Evolutionary conservation across 768 basidiomycete genomes (phyloP).

Genomic region (Lactarius pseudohatsudake): DNA sequence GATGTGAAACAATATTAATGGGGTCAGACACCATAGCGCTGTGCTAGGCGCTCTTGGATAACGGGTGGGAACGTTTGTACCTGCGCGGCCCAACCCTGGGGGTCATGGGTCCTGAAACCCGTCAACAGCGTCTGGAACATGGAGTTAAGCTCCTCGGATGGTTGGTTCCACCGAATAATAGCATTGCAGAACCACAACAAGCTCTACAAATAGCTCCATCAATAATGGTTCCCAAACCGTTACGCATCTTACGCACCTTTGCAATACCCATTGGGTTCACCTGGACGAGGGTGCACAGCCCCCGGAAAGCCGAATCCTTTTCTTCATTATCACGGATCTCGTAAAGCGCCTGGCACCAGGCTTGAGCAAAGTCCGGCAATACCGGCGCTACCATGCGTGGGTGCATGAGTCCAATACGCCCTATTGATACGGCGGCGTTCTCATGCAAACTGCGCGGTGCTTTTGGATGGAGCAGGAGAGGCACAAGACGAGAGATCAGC

Average conservation of each 20-base stretch:
- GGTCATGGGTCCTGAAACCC: conserved; percentile 88
- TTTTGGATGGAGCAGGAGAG: conserved; percentile 89
- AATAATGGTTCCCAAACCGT: conserved; percentile 23
- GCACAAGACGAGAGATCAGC: conserved; percentile 84
- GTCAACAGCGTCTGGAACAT: conserved; percentile 92
- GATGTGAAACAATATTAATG: conserved; percentile 1
- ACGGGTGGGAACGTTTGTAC: conserved; percentile 81
- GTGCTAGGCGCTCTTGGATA: conserved; percentile 82
- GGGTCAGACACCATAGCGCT: conserved; percentile 80
- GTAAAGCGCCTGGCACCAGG: conserved; percentile 96
- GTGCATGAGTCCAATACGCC: conserved; percentile 92
- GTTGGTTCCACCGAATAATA: conserved; percentile 91
- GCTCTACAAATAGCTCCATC: conserved; percentile 55
- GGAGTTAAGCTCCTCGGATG: conserved; percentile 84
- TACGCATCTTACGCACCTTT: conserved; percentile 55
- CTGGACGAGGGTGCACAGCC: conserved; percentile 93
- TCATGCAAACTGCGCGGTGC: conserved; percentile 93
- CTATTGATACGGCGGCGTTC: conserved; percentile 98
- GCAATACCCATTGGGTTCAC: conserved; percentile 91
- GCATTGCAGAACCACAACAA: conserved; percentile 98
- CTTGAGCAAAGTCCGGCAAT: conserved; percentile 85
- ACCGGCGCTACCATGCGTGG: conserved; percentile 87
- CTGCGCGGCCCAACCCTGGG: conserved; percentile 82
- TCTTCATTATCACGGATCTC: conserved; percentile 99
- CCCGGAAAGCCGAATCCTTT: conserved; percentile 98